Conservation (phyloP, 2,329 filamentous ascomycete genomes). For the Trichoderma atrobrunneum region DNA sequence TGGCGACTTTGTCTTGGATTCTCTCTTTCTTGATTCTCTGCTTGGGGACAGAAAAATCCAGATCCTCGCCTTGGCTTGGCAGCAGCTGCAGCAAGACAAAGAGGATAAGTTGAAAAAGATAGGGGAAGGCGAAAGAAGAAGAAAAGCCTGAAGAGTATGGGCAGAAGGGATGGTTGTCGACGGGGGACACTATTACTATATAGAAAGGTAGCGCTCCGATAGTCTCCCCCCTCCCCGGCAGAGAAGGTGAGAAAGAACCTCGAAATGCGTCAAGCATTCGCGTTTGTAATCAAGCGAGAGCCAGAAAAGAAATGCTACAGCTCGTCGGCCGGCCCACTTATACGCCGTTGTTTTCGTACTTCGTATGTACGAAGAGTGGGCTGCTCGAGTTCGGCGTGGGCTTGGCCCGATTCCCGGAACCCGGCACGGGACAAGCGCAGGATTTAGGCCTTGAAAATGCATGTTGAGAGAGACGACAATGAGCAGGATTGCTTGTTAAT, state of each 20-base stretch:
- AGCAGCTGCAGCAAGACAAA: not conserved
- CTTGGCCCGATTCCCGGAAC: conserved; percentile 10
- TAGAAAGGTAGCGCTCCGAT: conserved; percentile 1
- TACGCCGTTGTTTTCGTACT: not conserved
- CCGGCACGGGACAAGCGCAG: conserved; percentile 12
- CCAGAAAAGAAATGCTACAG: not conserved
- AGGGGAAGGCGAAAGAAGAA: not conserved
- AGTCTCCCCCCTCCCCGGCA: not conserved
- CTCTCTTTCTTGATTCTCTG: not conserved
- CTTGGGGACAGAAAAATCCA: not conserved
- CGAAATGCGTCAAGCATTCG: not conserved
- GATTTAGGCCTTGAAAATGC: not conserved
- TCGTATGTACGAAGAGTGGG: conserved; percentile 17
- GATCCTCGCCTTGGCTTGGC: not conserved
- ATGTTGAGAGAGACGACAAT: not conserved
- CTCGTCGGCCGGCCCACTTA: conserved; percentile 13
- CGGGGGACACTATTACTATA: not conserved
- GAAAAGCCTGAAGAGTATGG: not conserved
- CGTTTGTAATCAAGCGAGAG: not conserved
- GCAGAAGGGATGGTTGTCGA: not conserved
- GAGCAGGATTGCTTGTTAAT: not conserved
- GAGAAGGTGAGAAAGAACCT: not conserved
- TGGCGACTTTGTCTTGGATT: not conserved
- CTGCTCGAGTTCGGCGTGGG: not conserved
- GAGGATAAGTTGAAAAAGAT: not conserved